phyloP scores from a whole-genome alignment of 2,329 filamentous ascomycete genomes.

The Acrocalymma vagum region DNA sequence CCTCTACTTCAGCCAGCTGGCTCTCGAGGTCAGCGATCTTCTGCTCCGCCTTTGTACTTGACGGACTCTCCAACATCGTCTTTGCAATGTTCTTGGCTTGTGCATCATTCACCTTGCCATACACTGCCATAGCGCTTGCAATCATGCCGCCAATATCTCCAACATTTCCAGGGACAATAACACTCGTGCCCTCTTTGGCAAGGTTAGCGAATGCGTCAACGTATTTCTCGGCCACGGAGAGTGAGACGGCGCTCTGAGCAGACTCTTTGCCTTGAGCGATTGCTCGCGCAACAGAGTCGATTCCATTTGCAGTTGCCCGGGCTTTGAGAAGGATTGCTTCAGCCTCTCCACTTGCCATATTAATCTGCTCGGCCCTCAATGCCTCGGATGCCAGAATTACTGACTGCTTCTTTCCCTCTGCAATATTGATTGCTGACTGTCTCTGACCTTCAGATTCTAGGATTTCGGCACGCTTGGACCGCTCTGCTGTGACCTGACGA shows the following conservation, averaged over 20 bases:
- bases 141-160: constrained; percentile 98
- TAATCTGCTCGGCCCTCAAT: constrained; percentile 88
- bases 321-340: constrained; percentile 91
- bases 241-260: constrained; percentile 83
- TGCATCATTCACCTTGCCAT: constrained; percentile 87
- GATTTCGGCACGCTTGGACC: constrained; percentile 97
- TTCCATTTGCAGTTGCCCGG: constrained; percentile 83
- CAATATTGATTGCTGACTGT: constrained; percentile 98
- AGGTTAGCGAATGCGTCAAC: constrained; percentile 93
- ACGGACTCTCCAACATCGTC: constrained; percentile 41
- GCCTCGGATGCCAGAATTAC: constrained; percentile 97
- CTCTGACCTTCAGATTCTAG: constrained; percentile 96
- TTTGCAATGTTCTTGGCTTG: constrained; percentile 75
- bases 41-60: constrained; percentile 29
- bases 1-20: constrained; percentile 32
- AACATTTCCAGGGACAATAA: constrained; percentile 96
- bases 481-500: constrained; percentile 94
- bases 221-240: constrained; percentile 96
- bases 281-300: constrained; percentile 81
- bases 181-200: constrained; percentile 92
- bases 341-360: constrained; percentile 89
- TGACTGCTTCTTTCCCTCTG: constrained; percentile 95
- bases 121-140: constrained; percentile 92
- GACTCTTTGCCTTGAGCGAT: constrained; percentile 77
- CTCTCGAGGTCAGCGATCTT: constrained; percentile 43